Evolutionary conservation across 2,329 filamentous ascomycete species (phyloP).

Genomic region (Myrmaecium sp.): DNA sequence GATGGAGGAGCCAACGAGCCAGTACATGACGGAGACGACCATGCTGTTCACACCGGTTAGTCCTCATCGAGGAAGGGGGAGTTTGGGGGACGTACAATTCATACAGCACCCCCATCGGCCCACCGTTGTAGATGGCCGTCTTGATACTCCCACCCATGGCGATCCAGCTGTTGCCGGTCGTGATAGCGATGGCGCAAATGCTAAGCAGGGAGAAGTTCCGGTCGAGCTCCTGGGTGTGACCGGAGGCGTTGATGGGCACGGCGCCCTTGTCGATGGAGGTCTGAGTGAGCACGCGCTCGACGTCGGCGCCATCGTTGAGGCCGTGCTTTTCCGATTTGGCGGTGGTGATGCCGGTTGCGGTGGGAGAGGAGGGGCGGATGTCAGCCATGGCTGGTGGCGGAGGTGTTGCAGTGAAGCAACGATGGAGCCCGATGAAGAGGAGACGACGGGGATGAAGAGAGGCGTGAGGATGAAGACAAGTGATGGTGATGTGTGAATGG

Average conservation of each 20-base stretch:
- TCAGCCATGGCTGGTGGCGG: no score
- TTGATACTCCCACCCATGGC: slow-evolving; percentile 29
- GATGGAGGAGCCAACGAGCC: slow-evolving; percentile 32
- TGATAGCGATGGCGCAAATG: slow-evolving; percentile 29
- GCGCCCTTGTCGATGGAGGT: slow-evolving; percentile 32
- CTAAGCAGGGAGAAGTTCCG: slow-evolving; percentile 31
- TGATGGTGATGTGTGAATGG: no score
- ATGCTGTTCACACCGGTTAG: no score
- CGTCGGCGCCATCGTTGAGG: slow-evolving; percentile 9
- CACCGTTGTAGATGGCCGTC: slow-evolving; percentile 26
- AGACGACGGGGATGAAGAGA: no score
- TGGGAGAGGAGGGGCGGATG: no score
- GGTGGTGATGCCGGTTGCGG: no score
- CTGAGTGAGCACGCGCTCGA: slow-evolving; percentile 26
- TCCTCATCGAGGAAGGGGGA: no score
- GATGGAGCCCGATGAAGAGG: no score
- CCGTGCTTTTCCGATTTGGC: no score
- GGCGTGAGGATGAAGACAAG: no score
- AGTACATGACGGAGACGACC: slow-evolving; percentile 34
- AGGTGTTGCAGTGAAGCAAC: no score
- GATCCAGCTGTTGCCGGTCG: slow-evolving; percentile 26
- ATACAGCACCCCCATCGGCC: slow-evolving; percentile 29
- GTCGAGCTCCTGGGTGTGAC: slow-evolving; percentile 35
- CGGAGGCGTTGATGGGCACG: slow-evolving; percentile 32
- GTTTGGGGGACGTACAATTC: slow-evolving; percentile 19